Conservation (phyloP, 2,329 filamentous ascomycete genomes). For the Venturia asperata region DNA sequence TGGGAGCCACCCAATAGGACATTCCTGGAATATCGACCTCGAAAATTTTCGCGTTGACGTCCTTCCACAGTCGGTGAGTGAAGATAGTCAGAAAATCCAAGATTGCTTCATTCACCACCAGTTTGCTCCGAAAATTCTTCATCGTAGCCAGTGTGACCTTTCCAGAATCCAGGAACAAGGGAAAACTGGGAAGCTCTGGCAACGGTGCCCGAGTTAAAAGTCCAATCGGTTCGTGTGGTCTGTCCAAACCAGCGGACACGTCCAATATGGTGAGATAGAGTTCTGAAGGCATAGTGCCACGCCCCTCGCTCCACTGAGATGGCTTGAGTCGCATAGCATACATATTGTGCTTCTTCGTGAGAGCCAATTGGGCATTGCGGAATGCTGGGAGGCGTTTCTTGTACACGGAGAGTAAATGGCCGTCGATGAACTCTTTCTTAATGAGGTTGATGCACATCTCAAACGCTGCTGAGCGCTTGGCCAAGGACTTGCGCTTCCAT, state of each 20-base stretch:
- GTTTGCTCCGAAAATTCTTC: slow-evolving; percentile 35
- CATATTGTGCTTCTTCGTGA: slow-evolving; percentile 64
- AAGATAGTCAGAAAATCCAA: slow-evolving; percentile 59
- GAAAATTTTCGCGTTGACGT: slow-evolving; percentile 86
- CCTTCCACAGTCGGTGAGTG: slow-evolving; percentile 68
- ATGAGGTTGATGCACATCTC: slow-evolving; percentile 67
- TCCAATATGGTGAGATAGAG: slow-evolving; percentile 58
- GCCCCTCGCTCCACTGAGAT: slow-evolving; percentile 54
- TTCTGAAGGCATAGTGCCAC: slow-evolving; percentile 40
- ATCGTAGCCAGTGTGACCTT: slow-evolving; percentile 53
- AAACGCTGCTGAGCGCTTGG: slow-evolving; percentile 86
- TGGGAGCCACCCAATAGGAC: slow-evolving; percentile 77
- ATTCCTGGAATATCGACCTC: slow-evolving; percentile 56
- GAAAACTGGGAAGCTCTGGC: slow-evolving; percentile 59
- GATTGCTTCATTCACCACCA: slow-evolving; percentile 40
- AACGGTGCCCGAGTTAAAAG: slow-evolving; percentile 62
- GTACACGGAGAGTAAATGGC: slow-evolving; percentile 66
- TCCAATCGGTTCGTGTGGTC: slow-evolving; percentile 56
- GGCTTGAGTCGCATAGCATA: slow-evolving; percentile 81
- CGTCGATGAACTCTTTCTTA: slow-evolving; percentile 60
- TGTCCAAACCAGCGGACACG: slow-evolving; percentile 53
- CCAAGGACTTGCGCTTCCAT: slow-evolving; percentile 63
- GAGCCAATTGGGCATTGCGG: slow-evolving; percentile 78
- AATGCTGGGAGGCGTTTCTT: slow-evolving; percentile 66
- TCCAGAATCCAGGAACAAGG: slow-evolving; percentile 63